Conservation (phyloP, 108 stramenopile species). For the Mediolabrus comicus region DNA sequence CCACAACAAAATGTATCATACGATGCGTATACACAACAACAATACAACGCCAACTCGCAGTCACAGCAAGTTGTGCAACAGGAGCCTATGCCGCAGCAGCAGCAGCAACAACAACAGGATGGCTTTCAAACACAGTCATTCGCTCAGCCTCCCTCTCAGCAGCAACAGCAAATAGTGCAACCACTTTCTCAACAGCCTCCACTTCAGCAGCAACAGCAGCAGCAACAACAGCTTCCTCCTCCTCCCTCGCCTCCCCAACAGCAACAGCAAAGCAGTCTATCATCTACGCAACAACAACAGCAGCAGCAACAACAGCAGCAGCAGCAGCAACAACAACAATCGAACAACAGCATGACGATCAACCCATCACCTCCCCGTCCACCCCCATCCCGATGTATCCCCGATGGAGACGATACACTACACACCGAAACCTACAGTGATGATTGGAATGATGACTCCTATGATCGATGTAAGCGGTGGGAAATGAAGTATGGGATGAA, state of each 20-base stretch:
- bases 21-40: too few species aligned
- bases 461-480: constrained; percentile 17
- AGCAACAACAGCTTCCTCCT: too few species aligned
- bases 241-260: background rate
- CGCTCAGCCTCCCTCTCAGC: background rate
- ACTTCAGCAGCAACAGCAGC: too few species aligned
- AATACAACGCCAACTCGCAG: too few species aligned
- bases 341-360: background rate
- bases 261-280: too few species aligned
- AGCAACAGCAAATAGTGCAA: background rate
- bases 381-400: constrained; percentile 19
- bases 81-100: background rate
- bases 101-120: background rate
- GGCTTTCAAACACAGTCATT: background rate
- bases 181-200: background rate
- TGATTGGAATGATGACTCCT: constrained; percentile 22
- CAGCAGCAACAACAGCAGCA: too few species aligned
- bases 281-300: too few species aligned
- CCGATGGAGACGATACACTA: constrained; percentile 13
- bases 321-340: background rate
- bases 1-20: background rate
- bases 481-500: constrained; percentile 13
- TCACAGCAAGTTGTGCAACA: too few species aligned
- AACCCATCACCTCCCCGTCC: constrained; percentile 3
- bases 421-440: constrained; percentile 10